Evolutionary conservation across 202 grass and related monocot species (phyloP).

Genomic region (Tripidium arundinaceum): DNA sequence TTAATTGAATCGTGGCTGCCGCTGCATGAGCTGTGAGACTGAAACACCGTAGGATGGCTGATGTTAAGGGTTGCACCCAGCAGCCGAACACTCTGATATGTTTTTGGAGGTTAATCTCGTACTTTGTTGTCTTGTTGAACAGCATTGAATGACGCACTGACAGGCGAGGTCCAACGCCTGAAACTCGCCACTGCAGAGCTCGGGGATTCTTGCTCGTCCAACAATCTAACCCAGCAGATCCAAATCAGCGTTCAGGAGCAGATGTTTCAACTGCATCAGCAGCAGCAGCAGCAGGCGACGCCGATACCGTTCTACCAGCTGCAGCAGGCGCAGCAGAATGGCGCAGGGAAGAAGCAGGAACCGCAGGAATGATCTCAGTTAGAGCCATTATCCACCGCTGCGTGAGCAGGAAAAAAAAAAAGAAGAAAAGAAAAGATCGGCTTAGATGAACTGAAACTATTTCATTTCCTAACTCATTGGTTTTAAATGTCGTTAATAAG

Average conservation of each 20-base stretch:
- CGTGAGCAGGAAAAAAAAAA: background rate
- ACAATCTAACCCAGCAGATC: conserved; percentile 55
- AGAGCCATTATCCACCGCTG: background rate
- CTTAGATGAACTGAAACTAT: conserved; percentile 35
- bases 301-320: conserved; percentile 57
- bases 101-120: too few relatives aligned
- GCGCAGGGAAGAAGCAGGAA: conserved; percentile 39
- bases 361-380: conserved; percentile 42
- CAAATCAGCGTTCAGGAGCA: conserved; percentile 45
- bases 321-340: conserved; percentile 60
- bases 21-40: too few relatives aligned
- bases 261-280: conserved; percentile 59
- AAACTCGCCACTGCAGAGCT: too few relatives aligned
- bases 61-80: too few relatives aligned
- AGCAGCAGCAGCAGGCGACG: conserved; percentile 50
- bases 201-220: conserved; percentile 58
- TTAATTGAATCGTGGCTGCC: too few relatives aligned
- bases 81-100: too few relatives aligned
- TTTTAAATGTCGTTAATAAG: conserved; percentile 53
- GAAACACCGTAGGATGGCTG: too few relatives aligned
- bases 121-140: too few relatives aligned
- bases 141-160: too few relatives aligned
- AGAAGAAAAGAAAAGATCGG: background rate
- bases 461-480: conserved; percentile 45
- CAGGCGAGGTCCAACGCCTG: too few relatives aligned